Conservation (phyloP, 352 stramenopile genomes). For the Phytophthora uliginosa region DNA sequence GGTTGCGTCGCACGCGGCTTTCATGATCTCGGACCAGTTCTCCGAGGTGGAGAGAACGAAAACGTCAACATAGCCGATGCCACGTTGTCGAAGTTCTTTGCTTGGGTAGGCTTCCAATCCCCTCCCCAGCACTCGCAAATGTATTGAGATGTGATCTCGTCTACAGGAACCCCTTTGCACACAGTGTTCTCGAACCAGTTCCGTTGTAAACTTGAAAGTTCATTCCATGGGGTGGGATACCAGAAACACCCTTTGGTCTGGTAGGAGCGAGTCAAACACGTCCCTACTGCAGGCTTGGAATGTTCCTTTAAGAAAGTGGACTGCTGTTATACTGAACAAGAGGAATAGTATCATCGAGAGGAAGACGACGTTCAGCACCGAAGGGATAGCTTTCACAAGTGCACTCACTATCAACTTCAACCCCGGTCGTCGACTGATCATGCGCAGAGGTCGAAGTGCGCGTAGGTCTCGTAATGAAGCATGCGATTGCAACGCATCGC, state of each 20-base stretch:
- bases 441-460: constrained; percentile 87
- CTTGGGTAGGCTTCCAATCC: constrained; percentile 47
- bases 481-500: constrained; percentile 64
- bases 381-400: constrained; percentile 86
- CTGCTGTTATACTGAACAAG: constrained; percentile 95
- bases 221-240: constrained; percentile 49
- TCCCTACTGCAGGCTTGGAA: constrained; percentile 82
- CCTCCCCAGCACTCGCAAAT: constrained; percentile 67
- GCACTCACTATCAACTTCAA: constrained; percentile 92
- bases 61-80: constrained; percentile 75
- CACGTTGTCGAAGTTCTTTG: constrained; percentile 89
- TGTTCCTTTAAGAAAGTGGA: constrained; percentile 93
- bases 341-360: constrained; percentile 93
- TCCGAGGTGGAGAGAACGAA: constrained; percentile 95
- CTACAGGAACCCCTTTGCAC: constrained; percentile 44
- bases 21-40: constrained; percentile 93
- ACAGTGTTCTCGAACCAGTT: constrained; percentile 53
- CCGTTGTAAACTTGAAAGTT: constrained; percentile 36
- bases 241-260: constrained; percentile 47
- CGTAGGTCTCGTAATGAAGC: constrained; percentile 81
- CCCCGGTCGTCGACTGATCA: constrained; percentile 85
- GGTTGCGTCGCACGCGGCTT: constrained; percentile 82
- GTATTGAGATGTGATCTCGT: constrained; percentile 61
- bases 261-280: constrained; percentile 48
- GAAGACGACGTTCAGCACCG: constrained; percentile 87